phyloP scores from a whole-genome alignment of 371 early-diverging fungal genomes.

The Mortierella sp. region DNA sequence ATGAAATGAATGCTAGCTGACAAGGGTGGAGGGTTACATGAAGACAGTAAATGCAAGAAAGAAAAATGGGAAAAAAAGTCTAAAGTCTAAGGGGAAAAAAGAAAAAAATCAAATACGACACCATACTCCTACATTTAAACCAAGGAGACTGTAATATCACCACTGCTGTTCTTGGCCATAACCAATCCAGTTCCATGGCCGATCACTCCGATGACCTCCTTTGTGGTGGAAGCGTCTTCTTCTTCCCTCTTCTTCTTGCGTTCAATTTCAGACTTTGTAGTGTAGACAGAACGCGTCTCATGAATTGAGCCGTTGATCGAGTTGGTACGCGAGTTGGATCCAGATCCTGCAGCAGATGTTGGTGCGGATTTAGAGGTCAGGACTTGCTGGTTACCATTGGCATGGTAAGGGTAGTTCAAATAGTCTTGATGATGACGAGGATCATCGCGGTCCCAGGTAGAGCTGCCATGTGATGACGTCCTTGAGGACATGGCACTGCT shows the following conservation, averaged over 20 bases:
- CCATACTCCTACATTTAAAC: background rate
- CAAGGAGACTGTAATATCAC: slow-evolving; percentile 37
- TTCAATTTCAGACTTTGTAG: slow-evolving; percentile 26
- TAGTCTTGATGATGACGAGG: slow-evolving; percentile 32
- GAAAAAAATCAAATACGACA: too few relatives aligned
- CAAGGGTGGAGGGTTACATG: too few relatives aligned
- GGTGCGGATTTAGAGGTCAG: slow-evolving; percentile 15
- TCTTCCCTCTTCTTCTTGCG: slow-evolving; percentile 39
- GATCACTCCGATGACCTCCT: slow-evolving; percentile 50
- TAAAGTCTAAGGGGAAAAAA: too few relatives aligned
- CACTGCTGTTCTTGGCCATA: slow-evolving; percentile 54
- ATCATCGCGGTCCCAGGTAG: slow-evolving; percentile 30
- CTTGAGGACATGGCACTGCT: slow-evolving; percentile 28
- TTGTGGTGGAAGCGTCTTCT: slow-evolving; percentile 21
- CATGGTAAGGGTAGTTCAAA: slow-evolving; percentile 21
- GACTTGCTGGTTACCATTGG: background rate
- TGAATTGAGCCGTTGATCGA: slow-evolving; percentile 31
- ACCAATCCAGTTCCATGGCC: slow-evolving; percentile 43
- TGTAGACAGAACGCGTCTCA: slow-evolving; percentile 26
- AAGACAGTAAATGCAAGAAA: too few relatives aligned
- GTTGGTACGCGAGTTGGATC: slow-evolving; percentile 28
- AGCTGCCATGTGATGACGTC: slow-evolving; percentile 34
- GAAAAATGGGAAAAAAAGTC: too few relatives aligned
- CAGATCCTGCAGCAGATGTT: slow-evolving; percentile 22
- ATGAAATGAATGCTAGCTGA: too few relatives aligned